These are phyloP conservation scores for Eucalyptus marginata DNA, from an alignment of 345 rosid genomes.

Conservation along the genomic window DNA sequence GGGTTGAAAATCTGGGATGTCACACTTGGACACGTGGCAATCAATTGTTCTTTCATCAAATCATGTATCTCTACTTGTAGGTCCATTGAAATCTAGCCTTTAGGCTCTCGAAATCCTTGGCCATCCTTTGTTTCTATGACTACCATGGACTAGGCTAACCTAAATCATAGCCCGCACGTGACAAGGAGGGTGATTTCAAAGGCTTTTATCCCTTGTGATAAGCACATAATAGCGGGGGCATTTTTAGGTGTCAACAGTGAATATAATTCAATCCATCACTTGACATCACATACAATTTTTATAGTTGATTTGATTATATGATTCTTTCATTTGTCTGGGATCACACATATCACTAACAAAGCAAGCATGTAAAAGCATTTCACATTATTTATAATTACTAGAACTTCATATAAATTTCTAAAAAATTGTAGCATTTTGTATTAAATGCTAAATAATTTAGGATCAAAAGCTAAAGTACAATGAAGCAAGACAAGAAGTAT, in stretches of 20 bases:
- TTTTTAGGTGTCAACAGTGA: too few relatives aligned
- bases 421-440: neutral
- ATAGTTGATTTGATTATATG: neutral
- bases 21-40: too few relatives aligned
- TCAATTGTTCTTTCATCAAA: too few relatives aligned
- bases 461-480: neutral
- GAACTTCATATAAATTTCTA: neutral
- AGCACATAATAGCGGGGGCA: accelerated
- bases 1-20: too few relatives aligned
- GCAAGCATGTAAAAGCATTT: neutral
- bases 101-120: too few relatives aligned
- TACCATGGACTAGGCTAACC: too few relatives aligned
- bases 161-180: too few relatives aligned
- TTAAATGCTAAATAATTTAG: neutral
- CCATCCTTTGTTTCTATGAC: too few relatives aligned
- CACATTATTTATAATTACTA: neutral
- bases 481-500: neutral
- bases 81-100: too few relatives aligned
- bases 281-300: neutral
- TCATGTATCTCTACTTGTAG: too few relatives aligned
- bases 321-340: neutral
- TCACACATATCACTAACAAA: neutral
- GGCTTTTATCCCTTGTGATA: too few relatives aligned
- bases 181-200: too few relatives aligned
- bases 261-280: neutral